phyloP scores from a whole-genome alignment of 495 filamentous ascomycete genomes.

The Lasiosphaeris hirsuta region DNA sequence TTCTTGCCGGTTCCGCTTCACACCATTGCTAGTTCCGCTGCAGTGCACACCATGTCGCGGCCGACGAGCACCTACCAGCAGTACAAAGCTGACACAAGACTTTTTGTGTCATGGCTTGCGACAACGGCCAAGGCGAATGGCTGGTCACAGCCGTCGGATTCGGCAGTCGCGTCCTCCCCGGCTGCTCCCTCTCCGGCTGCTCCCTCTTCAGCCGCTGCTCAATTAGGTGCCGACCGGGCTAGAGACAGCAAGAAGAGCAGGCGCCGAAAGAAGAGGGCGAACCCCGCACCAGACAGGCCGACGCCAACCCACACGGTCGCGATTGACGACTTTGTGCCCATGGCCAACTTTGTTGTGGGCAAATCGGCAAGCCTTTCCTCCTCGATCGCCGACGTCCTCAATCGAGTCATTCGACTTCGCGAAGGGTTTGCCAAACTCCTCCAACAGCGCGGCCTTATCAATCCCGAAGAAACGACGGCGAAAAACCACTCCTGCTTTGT shows the following conservation, averaged over 20 bases:
- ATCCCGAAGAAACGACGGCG: not conserved
- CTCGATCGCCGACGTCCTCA: not conserved
- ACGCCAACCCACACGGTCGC: not conserved
- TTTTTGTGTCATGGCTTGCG: slow-evolving; percentile 1
- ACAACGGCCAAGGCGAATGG: not conserved
- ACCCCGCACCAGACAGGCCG: too few species aligned
- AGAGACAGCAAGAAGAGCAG: not conserved
- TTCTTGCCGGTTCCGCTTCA: too few species aligned
- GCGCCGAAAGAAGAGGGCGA: too few species aligned
- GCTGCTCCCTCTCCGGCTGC: too few species aligned
- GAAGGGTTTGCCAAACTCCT: not conserved
- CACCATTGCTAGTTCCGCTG: too few species aligned
- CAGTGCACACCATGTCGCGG: too few species aligned
- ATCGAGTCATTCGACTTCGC: not conserved
- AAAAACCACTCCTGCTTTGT: slow-evolving; percentile 1
- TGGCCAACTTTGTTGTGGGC: not conserved
- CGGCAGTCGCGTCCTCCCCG: not conserved
- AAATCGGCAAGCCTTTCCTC: not conserved
- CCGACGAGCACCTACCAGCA: too few species aligned
- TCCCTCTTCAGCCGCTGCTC: too few species aligned
- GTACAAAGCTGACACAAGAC: too few species aligned
- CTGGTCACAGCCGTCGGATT: not conserved
- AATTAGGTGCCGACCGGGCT: too few species aligned
- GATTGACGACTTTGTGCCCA: slow-evolving; percentile 2
- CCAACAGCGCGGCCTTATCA: not conserved